These are phyloP conservation scores for Paramecium bursaria DNA, from an alignment of 73 alveolate species.

Conservation along the genomic window DNA sequence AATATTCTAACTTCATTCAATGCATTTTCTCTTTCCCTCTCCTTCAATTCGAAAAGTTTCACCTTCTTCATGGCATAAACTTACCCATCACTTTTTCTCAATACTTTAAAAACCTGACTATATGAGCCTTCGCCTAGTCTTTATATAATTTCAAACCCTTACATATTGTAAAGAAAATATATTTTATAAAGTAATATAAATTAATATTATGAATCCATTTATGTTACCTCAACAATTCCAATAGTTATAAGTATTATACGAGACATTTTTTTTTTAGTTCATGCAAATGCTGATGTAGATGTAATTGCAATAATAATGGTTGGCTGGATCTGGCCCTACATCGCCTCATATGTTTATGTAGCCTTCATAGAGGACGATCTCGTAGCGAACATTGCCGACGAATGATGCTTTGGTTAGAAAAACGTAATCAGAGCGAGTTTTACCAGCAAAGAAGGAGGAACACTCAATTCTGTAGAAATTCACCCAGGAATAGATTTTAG, in stretches of 20 bases:
- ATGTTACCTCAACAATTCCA: too few species aligned
- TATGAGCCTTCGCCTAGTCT: slow-evolving; percentile 85
- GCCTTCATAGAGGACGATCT: too few species aligned
- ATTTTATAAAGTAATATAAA: too few species aligned
- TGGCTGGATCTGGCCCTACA: too few species aligned
- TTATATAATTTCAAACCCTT: slow-evolving; percentile 75
- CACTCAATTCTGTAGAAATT: slow-evolving; percentile 11
- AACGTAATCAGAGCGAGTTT: slow-evolving; percentile 58
- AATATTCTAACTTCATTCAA: slow-evolving; percentile 85
- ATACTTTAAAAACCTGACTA: slow-evolving; percentile 82
- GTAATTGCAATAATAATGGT: too few species aligned
- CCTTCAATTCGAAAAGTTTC: slow-evolving; percentile 75
- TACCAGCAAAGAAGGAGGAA: slow-evolving; percentile 34
- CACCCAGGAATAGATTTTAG: neutral
- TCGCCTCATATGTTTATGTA: too few species aligned
- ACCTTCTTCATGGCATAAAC: slow-evolving; percentile 84
- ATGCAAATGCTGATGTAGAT: too few species aligned
- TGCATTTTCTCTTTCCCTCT: slow-evolving; percentile 84
- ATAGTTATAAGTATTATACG: too few species aligned
- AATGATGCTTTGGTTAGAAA: too few species aligned
- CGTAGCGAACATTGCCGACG: too few species aligned
- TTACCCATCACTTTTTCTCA: slow-evolving; percentile 72
- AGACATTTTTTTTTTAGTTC: too few species aligned
- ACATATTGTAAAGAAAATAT: neutral
- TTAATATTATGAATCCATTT: too few species aligned